phyloP scores from a whole-genome alignment of 495 filamentous ascomycete species.

The Penicillium pulvis region DNA sequence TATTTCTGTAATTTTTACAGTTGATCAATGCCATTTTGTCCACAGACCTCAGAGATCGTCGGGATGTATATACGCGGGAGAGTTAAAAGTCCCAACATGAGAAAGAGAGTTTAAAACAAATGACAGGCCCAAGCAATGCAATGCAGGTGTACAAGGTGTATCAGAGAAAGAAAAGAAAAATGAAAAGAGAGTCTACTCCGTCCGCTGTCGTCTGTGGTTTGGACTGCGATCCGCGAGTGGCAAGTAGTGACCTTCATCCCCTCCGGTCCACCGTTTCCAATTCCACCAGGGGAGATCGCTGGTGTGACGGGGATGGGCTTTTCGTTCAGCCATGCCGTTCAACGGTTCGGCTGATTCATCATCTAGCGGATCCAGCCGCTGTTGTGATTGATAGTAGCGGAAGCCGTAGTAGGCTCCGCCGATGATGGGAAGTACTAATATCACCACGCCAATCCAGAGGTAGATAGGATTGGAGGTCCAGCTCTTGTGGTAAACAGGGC shows the following conservation, averaged over 20 bases:
- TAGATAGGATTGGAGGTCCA: conserved; percentile 13
- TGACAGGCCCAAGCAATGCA: conserved; percentile 6
- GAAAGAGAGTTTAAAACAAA: background rate
- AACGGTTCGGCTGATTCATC: conserved; percentile 29
- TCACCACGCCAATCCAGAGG: conserved; percentile 14
- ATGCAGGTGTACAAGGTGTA: conserved; percentile 10
- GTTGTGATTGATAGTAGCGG: conserved; percentile 18
- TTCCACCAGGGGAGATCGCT: conserved; percentile 38
- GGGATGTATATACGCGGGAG: background rate
- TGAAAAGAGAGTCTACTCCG: conserved; percentile 13
- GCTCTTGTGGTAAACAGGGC: conserved; percentile 5
- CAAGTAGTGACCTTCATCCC: conserved; percentile 30
- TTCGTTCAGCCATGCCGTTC: conserved; percentile 24
- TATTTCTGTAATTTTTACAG: conserved; percentile 4
- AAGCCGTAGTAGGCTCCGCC: conserved; percentile 15
- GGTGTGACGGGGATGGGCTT: conserved; percentile 9
- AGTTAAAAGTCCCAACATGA: too few relatives aligned
- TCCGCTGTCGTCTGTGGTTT: conserved; percentile 15
- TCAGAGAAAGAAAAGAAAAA: conserved; percentile 11
- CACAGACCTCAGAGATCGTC: background rate
- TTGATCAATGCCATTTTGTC: background rate
- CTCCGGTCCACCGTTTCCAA: conserved; percentile 34
- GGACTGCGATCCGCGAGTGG: conserved; percentile 31
- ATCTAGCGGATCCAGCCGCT: conserved; percentile 14
- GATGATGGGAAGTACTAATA: conserved; percentile 12